Evolutionary conservation across 1,284 basidiomycete species (phyloP), one percentile per base, ranked within the genome.

Genomic region (Rhizoctonia solani): DNA sequence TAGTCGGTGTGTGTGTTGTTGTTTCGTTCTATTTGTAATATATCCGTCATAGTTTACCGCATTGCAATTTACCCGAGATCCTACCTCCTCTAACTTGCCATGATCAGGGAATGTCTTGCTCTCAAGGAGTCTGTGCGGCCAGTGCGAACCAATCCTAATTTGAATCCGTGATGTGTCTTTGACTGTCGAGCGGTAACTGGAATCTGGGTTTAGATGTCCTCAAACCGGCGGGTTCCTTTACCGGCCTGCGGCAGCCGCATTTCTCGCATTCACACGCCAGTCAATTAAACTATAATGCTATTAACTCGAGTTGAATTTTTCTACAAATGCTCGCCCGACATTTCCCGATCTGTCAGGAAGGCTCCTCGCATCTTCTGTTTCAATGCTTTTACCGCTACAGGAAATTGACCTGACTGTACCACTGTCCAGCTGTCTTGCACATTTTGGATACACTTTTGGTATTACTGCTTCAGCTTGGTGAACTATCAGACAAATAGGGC

Each of bases 1-100:
- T 39, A 8, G 37, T 16, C 16, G 8, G 8, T 39, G 8, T 39
- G 37, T 39, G 37, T 39, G 16, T 73, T 76, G 27, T 73, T 74
- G 8, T 72, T 70, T 39, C 8, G 37, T 39, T 39, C 16, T 39
- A 39, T 39, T n/a, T n/a, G n/a, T n/a, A n/a, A n/a, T n/a, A n/a
- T n/a, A n/a, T n/a, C n/a, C n/a, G n/a, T n/a, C n/a, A n/a, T n/a
- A n/a, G n/a, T n/a, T n/a, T n/a, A n/a, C n/a, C n/a, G n/a, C n/a
- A n/a, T n/a, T n/a, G n/a, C n/a, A n/a, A n/a, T n/a, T n/a, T n/a
- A n/a, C n/a, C n/a, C n/a, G n/a, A n/a, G n/a, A n/a, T n/a, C n/a
- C n/a, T n/a, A n/a, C n/a, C n/a, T n/a, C n/a, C n/a, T n/a, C n/a
- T n/a, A n/a, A n/a, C n/a, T n/a, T n/a, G n/a, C n/a, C n/a, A n/a